Evolutionary conservation across 2,329 filamentous ascomycete genomes (phyloP), one percentile per base, ranked within the genome.

Genomic region (Sarocladium strictum): DNA sequence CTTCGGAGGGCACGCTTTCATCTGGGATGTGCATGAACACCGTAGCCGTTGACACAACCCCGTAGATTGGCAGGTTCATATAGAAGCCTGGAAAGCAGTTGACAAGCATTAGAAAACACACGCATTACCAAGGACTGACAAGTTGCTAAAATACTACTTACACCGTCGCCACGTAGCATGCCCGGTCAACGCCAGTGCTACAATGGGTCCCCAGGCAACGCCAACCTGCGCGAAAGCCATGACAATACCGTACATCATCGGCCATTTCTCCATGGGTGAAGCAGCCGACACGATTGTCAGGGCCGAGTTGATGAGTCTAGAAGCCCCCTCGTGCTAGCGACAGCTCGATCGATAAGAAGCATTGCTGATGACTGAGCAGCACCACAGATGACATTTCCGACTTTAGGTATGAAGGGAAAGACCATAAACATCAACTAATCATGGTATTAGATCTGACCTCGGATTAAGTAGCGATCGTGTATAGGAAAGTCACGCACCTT

Each of bases 91-190:
- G n/a, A n/a, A 23, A 9, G 21, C 10, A 27, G 5, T 26, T 32
- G 47, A 17, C 3, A 27, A 33, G 3, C 10, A 3, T 12, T 43
- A 43, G 9, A 43, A 23, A 11, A 14, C 6, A 43, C 17, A n/a
- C n/a, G n/a, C n/a, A n/a, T n/a, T n/a, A n/a, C n/a, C n/a, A n/a
- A n/a, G n/a, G n/a, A n/a, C n/a, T n/a, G n/a, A n/a, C n/a, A n/a
- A n/a, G n/a, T n/a, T n/a, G n/a, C n/a, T n/a, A n/a, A n/a, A n/a
- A n/a, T n/a, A n/a, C n/a, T n/a, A n/a, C n/a, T n/a, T 61, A 69
- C 70, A 73, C 72, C 73, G 75, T 19, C 73, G 63, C 74, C 74
- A 77, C 0, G 66, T 69, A 0, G 63, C 56, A 38, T 69, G 66
- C 5, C 65, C 58, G 0, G 70, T 72, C 12, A 74, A 66, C 17